Evolutionary conservation across 352 stramenopile genomes (phyloP).

Genomic region (Thalassiosira pacifica): DNA sequence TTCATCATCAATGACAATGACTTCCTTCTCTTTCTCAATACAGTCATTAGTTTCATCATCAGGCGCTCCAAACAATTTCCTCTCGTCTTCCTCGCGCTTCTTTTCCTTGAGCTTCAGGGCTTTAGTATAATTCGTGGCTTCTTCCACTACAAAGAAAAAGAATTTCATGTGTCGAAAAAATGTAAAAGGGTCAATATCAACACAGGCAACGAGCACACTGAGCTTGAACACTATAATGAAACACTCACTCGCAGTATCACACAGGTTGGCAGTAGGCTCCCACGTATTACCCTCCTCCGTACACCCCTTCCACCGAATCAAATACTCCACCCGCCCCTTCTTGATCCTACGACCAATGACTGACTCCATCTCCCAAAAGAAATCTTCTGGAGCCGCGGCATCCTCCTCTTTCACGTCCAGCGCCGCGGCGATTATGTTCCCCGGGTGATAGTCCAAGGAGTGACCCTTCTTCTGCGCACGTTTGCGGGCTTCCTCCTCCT

Average conservation of each 20-base stretch:
- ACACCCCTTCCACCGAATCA: constrained; percentile 78
- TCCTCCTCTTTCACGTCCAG: not conserved
- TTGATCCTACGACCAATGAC: constrained; percentile 54
- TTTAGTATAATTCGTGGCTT: constrained; percentile 63
- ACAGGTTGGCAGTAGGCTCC: constrained; percentile 73
- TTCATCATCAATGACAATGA: constrained; percentile 19
- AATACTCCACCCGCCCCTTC: constrained; percentile 63
- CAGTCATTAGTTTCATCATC: constrained; percentile 18
- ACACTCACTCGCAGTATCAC: constrained; percentile 70
- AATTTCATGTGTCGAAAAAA: constrained; percentile 4
- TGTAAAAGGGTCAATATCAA: constrained; percentile 19
- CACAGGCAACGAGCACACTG: not conserved
- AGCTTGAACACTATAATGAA: not conserved
- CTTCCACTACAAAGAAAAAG: constrained; percentile 51
- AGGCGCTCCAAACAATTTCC: constrained; percentile 50
- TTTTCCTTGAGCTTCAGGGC: constrained; percentile 60
- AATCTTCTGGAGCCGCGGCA: constrained; percentile 42
- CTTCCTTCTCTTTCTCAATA: constrained; percentile 8
- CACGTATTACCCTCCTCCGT: constrained; percentile 72
- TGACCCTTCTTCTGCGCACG: constrained; percentile 10
- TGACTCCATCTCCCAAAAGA: constrained; percentile 66
- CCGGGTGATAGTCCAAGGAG: constrained; percentile 35
- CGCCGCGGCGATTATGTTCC: constrained; percentile 41
- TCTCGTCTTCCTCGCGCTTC: constrained; percentile 54
- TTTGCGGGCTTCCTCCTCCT: constrained; percentile 49